phyloP scores from a whole-genome alignment of 2,329 filamentous ascomycete species.

The Verticillium dahliae region DNA sequence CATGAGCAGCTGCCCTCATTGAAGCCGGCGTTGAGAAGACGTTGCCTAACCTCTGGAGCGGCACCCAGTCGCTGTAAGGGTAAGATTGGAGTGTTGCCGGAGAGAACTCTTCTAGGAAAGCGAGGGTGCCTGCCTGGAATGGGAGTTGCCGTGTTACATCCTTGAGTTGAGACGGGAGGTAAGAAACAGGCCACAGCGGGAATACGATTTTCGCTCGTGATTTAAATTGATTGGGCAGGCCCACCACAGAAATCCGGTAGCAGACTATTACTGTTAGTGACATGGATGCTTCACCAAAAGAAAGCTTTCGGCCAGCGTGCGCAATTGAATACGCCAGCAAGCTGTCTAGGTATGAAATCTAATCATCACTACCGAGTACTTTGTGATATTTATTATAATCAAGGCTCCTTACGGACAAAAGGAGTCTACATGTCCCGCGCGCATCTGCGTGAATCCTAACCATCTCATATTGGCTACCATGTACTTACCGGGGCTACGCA shows the following conservation, averaged over 20 bases:
- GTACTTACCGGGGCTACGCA: neutral
- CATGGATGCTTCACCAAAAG: neutral
- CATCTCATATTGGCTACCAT: neutral
- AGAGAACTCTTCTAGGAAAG: too few relatives aligned
- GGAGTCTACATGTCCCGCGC: too few relatives aligned
- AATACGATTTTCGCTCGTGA: neutral
- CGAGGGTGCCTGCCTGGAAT: neutral
- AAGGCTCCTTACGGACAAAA: neutral
- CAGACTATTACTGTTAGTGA: neutral
- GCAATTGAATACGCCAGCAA: too few relatives aligned
- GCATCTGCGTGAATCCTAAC: neutral
- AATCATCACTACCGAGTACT: too few relatives aligned
- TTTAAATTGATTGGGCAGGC: neutral
- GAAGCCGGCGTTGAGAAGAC: too few relatives aligned
- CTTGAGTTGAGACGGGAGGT: neutral
- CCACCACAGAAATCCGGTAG: neutral
- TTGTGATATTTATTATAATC: too few relatives aligned
- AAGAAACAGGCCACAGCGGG: neutral
- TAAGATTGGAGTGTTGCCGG: too few relatives aligned
- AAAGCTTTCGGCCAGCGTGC: neutral
- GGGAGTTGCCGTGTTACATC: conserved; percentile 5
- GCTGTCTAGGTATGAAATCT: too few relatives aligned
- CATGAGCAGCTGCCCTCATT: too few relatives aligned
- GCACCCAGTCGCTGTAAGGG: too few relatives aligned
- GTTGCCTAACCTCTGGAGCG: too few relatives aligned